These are phyloP conservation scores for Mimosa pudica DNA, from an alignment of 306 rosid genomes.

Conservation along the genomic window DNA sequence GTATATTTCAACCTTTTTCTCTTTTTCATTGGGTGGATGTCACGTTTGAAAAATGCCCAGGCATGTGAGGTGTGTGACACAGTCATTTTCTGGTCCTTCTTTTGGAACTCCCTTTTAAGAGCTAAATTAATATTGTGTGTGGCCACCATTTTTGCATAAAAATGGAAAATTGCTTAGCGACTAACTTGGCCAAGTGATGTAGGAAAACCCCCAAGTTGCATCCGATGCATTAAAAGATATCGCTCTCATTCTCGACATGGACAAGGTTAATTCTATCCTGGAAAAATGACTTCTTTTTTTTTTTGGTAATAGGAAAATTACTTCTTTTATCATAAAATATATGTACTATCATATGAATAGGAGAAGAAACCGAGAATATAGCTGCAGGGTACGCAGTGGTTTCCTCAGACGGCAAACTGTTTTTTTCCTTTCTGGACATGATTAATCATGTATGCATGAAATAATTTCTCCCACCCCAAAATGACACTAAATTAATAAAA, in stretches of 20 bases:
- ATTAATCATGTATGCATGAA: not conserved
- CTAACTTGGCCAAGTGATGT: slow-evolving; percentile 32
- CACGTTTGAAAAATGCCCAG: slow-evolving; percentile 35
- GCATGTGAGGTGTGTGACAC: slow-evolving; percentile 29
- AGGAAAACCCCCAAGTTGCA: slow-evolving; percentile 32
- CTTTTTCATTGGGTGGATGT: slow-evolving; percentile 8
- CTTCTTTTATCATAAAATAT: slow-evolving; percentile 25
- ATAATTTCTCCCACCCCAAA: not conserved
- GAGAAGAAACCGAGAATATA: slow-evolving; percentile 10
- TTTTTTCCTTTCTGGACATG: slow-evolving; percentile 12
- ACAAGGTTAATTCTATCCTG: not conserved
- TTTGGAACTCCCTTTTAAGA: slow-evolving; percentile 31
- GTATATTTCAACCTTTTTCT: not conserved
- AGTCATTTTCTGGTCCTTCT: slow-evolving; percentile 32
- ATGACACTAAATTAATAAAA: not conserved
- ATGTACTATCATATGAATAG: slow-evolving; percentile 22
- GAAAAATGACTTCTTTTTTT: slow-evolving; percentile 16
- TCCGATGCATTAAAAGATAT: slow-evolving; percentile 40
- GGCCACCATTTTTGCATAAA: not conserved
- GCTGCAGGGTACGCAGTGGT: slow-evolving; percentile 32
- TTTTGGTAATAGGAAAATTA: no score
- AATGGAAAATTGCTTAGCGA: slow-evolving; percentile 31
- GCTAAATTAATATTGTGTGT: slow-evolving; percentile 11
- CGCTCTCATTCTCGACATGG: slow-evolving; percentile 37
- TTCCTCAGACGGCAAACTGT: slow-evolving; percentile 63